These are phyloP conservation scores for Cylindrotheca fusiformis DNA, from an alignment of 108 stramenopile genomes.

Conservation along the genomic window DNA sequence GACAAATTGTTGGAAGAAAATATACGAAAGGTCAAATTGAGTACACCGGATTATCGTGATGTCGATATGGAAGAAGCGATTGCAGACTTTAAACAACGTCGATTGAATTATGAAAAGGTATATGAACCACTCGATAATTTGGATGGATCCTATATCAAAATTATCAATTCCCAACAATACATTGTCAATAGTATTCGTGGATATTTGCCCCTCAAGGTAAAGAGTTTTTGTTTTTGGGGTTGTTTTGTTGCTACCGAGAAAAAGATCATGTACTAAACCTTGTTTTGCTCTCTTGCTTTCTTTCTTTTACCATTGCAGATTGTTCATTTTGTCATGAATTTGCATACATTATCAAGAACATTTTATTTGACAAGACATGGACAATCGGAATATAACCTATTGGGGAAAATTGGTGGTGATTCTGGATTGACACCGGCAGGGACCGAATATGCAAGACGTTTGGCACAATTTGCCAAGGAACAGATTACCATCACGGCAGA, in stretches of 20 bases:
- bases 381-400: slow-evolving; percentile 96
- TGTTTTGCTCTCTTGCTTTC: too few species aligned
- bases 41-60: slow-evolving; percentile 86
- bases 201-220: slow-evolving; percentile 77
- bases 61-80: slow-evolving; percentile 74
- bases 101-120: slow-evolving; percentile 77
- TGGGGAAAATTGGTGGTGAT: slow-evolving; percentile 99
- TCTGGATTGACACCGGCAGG: slow-evolving; percentile 88
- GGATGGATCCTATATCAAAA: slow-evolving; percentile 81
- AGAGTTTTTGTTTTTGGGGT: slow-evolving; percentile 4
- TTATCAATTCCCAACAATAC: slow-evolving; percentile 85
- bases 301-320: slow-evolving; percentile 34
- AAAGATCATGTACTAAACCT: too few species aligned
- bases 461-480: slow-evolving; percentile 88
- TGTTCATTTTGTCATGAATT: slow-evolving; percentile 92
- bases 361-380: slow-evolving; percentile 98
- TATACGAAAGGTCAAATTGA: slow-evolving; percentile 83
- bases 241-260: slow-evolving; percentile 7
- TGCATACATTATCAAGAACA: slow-evolving; percentile 82
- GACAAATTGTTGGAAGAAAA: slow-evolving; percentile 74
- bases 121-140: slow-evolving; percentile 89
- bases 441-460: slow-evolving; percentile 83
- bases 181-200: slow-evolving; percentile 85
- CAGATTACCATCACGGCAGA: slow-evolving; percentile 43
- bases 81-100: slow-evolving; percentile 79